Percentiles rank a stretch among this genome's conserved stretches.
These are phyloP conservation scores for Cladosporium halotolerans DNA, from an alignment of 2,329 filamentous ascomycete genomes.

Conservation along the genomic window DNA sequence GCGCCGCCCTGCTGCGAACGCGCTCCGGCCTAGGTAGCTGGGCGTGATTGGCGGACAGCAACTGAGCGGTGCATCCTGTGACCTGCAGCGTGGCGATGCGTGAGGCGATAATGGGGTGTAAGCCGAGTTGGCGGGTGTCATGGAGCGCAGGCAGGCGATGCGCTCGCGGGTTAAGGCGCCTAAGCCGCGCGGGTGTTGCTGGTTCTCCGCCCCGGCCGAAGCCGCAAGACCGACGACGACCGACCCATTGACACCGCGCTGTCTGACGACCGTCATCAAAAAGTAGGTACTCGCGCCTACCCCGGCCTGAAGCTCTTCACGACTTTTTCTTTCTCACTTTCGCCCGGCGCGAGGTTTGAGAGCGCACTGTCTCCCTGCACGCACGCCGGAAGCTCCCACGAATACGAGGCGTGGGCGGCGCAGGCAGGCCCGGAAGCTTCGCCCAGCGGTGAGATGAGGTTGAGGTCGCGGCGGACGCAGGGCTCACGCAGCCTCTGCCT, in stretches of 20 bases:
- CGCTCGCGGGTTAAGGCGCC: constrained; percentile 1
- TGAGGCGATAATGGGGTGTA: background rate
- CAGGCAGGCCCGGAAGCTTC: too few relatives aligned
- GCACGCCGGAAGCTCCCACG: too few relatives aligned
- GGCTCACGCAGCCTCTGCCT: too few relatives aligned
- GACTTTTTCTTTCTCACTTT: too few relatives aligned
- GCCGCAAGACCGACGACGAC: background rate
- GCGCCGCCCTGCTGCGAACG: constrained; percentile 7
- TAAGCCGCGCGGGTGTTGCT: background rate
- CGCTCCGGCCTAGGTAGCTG: background rate
- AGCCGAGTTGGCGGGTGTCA: constrained; percentile 10
- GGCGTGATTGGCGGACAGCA: background rate
- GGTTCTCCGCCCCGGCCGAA: background rate
- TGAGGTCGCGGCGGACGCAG: too few relatives aligned
- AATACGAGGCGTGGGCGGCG: too few relatives aligned
- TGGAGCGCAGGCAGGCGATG: constrained; percentile 3
- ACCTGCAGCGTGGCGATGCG: background rate
- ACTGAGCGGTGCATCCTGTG: background rate
- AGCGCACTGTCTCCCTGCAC: too few relatives aligned
- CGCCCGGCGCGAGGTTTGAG: too few relatives aligned
- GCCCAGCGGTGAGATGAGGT: too few relatives aligned
- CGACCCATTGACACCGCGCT: too few relatives aligned
- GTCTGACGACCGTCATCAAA: too few relatives aligned
- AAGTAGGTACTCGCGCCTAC: background rate
- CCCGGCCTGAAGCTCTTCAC: too few relatives aligned